phyloP scores from a whole-genome alignment of 805 yeast species.

The Jamesozyma lodderae region DNA sequence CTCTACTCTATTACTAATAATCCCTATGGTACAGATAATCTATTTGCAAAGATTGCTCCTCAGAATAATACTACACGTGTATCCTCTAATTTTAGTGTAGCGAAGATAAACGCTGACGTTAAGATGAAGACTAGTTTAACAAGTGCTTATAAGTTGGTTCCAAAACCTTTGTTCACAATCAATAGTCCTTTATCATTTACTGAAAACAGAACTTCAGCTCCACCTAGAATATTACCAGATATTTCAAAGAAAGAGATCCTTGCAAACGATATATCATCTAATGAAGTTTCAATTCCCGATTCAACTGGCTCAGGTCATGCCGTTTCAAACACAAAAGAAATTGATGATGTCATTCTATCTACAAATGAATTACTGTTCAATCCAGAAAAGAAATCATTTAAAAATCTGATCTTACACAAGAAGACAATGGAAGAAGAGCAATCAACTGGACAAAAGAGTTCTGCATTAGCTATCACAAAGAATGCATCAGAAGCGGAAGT shows the following conservation, averaged over 20 bases:
- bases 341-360: too few species aligned
- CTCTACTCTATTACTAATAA: not conserved
- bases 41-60: conserved; percentile 1
- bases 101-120: conserved; percentile 36
- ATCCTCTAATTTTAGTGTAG: conserved; percentile 37
- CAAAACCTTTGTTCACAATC: conserved; percentile 51
- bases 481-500: too few species aligned
- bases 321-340: too few species aligned
- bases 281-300: too few species aligned
- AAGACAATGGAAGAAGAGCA: conserved; percentile 2
- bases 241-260: too few species aligned
- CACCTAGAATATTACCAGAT: too few species aligned
- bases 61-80: conserved; percentile 30
- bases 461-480: too few species aligned
- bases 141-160: conserved; percentile 53
- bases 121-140: conserved; percentile 51
- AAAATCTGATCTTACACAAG: conserved; percentile 20
- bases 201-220: too few species aligned
- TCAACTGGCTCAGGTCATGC: too few species aligned
- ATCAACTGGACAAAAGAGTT: not conserved
- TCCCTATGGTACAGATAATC: not conserved
- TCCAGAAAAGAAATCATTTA: conserved; percentile 26
- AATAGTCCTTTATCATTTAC: too few species aligned
- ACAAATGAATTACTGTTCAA: conserved; percentile 20
- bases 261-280: not conserved